Evolutionary conservation across 2,329 filamentous ascomycete genomes (phyloP), one percentile per base, ranked within the genome.

Genomic region (Aspergillus hortae): DNA sequence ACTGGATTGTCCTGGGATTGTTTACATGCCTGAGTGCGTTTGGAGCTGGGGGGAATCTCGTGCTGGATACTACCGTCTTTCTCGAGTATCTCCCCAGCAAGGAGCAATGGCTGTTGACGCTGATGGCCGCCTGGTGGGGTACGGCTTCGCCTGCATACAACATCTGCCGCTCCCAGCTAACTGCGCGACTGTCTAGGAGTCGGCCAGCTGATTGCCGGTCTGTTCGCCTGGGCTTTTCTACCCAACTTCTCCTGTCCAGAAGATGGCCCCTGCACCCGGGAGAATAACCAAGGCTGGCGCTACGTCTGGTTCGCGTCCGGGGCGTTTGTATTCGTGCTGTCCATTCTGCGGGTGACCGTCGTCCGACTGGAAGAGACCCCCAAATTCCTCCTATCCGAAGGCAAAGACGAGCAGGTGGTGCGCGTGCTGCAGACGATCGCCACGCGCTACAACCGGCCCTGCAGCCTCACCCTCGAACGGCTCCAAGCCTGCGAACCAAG

Each of bases 81-180:
- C 35, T 43, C 2, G 38, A 48, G 36, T 43, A 42, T 59, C 62
- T 84, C 3, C 80, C 81, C 0, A 73, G 78, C 15, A 75, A 78
- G 48, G 76, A 83, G 61, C 84, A 87, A 63, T 88, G 84, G 83
- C 75, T 87, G 19, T 49, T 72, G 32, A 72, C 66, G 4, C 51
- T 67, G 9, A 57, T 64, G 59, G 66, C 69, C 1, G 63, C 59
- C 9, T 71, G 67, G 67, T 72, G 69, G 69, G 66, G 63, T 54
- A 23, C 11, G 5, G 40, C 15, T 42, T 17, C 19, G n/a, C 12
- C 40, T 38, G 35, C 35, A 38, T 10, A n/a, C 15, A 7, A 17
- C 6, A 17, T 14, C 17, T 6, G 40, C n/a, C 12, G 4, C 12
- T 17, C 5, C 15, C 11, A 14, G 35, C 40, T 23, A 42, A 42